Percentiles rank a stretch among this genome's conserved stretches.
Evolutionary conservation across 345 rosid genomes (phyloP).

Genomic region (Populus simonii): DNA sequence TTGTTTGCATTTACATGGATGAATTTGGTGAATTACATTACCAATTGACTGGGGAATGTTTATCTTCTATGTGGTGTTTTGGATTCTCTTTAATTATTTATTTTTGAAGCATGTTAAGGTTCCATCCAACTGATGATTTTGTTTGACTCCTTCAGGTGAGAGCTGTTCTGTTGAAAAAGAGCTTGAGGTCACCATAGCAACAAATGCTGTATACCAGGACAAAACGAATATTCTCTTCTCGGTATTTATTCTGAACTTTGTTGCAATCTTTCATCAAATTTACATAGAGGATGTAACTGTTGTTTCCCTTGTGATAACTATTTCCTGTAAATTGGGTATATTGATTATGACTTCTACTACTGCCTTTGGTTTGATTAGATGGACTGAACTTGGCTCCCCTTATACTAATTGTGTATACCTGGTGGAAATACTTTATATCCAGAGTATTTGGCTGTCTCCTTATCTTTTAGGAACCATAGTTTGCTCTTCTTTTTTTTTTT

Average conservation of each 20-base stretch:
- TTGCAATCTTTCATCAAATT: background rate
- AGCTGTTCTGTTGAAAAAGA: slow-evolving; percentile 95
- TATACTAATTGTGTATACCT: background rate
- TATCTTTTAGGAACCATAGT: background rate
- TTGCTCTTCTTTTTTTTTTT: background rate
- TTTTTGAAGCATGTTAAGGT: background rate
- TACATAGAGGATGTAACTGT: background rate
- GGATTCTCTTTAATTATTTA: slow-evolving; percentile 5
- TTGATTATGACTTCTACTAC: too few species aligned
- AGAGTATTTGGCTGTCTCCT: background rate
- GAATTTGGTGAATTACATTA: background rate
- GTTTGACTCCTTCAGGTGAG: slow-evolving; percentile 64
- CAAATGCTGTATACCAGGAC: slow-evolving; percentile 98
- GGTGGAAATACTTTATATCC: background rate
- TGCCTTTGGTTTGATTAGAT: too few species aligned
- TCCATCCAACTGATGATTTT: slow-evolving; percentile 17
- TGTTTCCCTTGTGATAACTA: too few species aligned
- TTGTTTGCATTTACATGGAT: background rate
- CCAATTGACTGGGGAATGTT: background rate
- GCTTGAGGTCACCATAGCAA: slow-evolving; percentile 55
- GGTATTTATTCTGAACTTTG: slow-evolving; percentile 38
- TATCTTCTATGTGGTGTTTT: background rate
- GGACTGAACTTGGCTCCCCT: too few species aligned
- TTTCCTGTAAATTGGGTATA: too few species aligned
- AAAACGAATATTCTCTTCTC: slow-evolving; percentile 96